These are phyloP conservation scores for Taphrina deformans DNA, from an alignment of 1,139 yeast species.

Conservation along the genomic window DNA sequence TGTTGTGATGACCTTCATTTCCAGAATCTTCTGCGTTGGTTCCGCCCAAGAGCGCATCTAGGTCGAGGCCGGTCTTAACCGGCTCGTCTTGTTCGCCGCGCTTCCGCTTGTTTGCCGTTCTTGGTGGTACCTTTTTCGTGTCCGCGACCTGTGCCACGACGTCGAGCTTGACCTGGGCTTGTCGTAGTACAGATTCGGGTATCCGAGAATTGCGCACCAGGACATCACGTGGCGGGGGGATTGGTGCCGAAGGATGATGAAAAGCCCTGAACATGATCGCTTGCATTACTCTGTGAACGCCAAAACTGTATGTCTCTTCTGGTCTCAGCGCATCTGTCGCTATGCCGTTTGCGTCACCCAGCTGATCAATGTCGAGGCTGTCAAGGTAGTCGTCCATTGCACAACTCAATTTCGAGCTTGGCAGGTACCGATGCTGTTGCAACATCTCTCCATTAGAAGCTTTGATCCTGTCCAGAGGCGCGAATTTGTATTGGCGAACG, in stretches of 20 bases:
- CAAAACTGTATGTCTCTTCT: slow-evolving; percentile 43
- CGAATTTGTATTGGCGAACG: slow-evolving; percentile 63
- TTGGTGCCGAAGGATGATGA: slow-evolving; percentile 38
- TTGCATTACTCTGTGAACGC: slow-evolving; percentile 43
- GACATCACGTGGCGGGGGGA: slow-evolving; percentile 15
- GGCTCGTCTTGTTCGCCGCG: slow-evolving; percentile 34
- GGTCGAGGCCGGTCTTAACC: slow-evolving; percentile 38
- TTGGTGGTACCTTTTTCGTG: slow-evolving; percentile 37
- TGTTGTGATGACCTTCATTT: background rate
- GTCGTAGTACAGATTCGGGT: background rate
- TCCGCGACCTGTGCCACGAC: slow-evolving; percentile 36
- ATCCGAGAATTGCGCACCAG: background rate
- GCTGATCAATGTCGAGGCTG: slow-evolving; percentile 33
- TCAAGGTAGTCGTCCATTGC: slow-evolving; percentile 51
- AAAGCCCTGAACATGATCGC: slow-evolving; percentile 44
- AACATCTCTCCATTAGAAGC: slow-evolving; percentile 47
- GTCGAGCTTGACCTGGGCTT: background rate
- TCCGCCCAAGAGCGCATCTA: slow-evolving; percentile 38
- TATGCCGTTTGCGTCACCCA: slow-evolving; percentile 37
- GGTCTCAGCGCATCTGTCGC: slow-evolving; percentile 36
- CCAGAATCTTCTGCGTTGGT: background rate
- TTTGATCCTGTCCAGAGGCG: slow-evolving; percentile 50
- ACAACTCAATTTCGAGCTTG: slow-evolving; percentile 45
- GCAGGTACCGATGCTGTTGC: slow-evolving; percentile 44
- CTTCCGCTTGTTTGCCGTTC: slow-evolving; percentile 36